Percentiles rank a stretch among this genome's conserved stretches.
Evolutionary conservation across 1,139 yeast species (phyloP).

Genomic region (Nakaseomyces nivariensis): DNA sequence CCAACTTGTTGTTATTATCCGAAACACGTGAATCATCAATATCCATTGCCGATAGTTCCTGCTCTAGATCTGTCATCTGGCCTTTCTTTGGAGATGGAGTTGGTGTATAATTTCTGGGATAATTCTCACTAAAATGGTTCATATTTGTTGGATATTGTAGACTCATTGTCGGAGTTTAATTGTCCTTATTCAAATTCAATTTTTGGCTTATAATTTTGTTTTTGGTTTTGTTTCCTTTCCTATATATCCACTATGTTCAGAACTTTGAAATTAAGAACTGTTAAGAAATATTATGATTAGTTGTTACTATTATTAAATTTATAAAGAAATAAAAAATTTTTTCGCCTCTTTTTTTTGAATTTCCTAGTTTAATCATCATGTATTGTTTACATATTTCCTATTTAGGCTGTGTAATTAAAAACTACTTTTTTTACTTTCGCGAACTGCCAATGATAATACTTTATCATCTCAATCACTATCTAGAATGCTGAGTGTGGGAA

Average conservation of each 20-base stretch:
- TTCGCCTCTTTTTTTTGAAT: neutral
- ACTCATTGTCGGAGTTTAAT: neutral
- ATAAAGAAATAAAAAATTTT: too few relatives aligned
- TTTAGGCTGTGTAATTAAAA: neutral
- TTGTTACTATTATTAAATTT: too few relatives aligned
- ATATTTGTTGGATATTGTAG: neutral
- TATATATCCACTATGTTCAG: too few relatives aligned
- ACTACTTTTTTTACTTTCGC: neutral
- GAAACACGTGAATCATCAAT: conserved; percentile 20
- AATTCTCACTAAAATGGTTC: neutral
- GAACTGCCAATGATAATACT: too few relatives aligned
- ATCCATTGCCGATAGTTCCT: conserved; percentile 22
- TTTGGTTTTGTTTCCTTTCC: neutral
- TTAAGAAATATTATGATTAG: too few relatives aligned
- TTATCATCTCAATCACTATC: too few relatives aligned
- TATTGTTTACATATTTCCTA: neutral
- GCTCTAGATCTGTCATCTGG: conserved; percentile 8
- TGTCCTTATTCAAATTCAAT: too few relatives aligned
- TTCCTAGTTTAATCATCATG: conserved; percentile 1
- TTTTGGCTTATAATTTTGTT: neutral
- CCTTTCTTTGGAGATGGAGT: conserved; percentile 20
- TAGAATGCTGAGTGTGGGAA: too few relatives aligned
- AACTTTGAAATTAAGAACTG: too few relatives aligned
- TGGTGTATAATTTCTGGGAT: neutral
- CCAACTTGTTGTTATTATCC: conserved; percentile 9